A percentile compares a stretch with the other conserved stretches of the same genome.
These are phyloP conservation scores for Cryptococcus sp. DNA, from an alignment of 1,284 basidiomycete species.

Conservation along the genomic window DNA sequence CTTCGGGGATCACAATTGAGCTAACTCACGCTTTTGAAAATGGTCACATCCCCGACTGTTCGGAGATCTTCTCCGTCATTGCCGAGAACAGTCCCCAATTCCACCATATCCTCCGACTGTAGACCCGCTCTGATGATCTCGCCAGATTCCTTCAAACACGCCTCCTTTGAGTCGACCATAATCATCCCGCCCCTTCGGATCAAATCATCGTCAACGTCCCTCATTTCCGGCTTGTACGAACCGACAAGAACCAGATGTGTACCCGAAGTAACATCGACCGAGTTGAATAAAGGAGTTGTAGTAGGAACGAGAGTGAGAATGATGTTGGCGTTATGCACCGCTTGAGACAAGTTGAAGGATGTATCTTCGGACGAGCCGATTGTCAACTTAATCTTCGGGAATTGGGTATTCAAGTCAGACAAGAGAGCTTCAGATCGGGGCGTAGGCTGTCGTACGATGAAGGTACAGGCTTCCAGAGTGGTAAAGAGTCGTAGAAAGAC, in stretches of 20 bases:
- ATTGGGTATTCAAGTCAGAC: slow-evolving; percentile 49
- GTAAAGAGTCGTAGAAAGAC: slow-evolving; percentile 60
- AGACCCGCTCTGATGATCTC: slow-evolving; percentile 58
- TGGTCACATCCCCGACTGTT: slow-evolving; percentile 28
- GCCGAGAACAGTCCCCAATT: slow-evolving; percentile 30
- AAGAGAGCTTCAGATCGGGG: slow-evolving; percentile 53
- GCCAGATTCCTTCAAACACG: slow-evolving; percentile 68
- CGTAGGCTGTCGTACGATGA: slow-evolving; percentile 63
- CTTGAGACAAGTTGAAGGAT: slow-evolving; percentile 16
- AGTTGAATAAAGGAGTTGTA: slow-evolving; percentile 60
- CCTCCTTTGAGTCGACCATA: slow-evolving; percentile 67
- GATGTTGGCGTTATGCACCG: slow-evolving; percentile 36
- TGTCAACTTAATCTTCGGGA: slow-evolving; percentile 25
- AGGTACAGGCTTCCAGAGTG: slow-evolving; percentile 55
- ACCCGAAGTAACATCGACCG: slow-evolving; percentile 53
- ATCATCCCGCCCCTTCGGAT: slow-evolving; percentile 55
- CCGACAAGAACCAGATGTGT: slow-evolving; percentile 73
- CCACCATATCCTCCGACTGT: slow-evolving; percentile 45
- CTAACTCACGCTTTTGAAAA: slow-evolving; percentile 46
- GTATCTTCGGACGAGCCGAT: neutral
- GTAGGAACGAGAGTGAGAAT: slow-evolving; percentile 69
- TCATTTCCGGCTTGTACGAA: slow-evolving; percentile 74
- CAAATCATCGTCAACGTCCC: slow-evolving; percentile 62
- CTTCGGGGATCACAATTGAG: neutral
- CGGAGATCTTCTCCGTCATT: slow-evolving; percentile 5